A percentile compares a stretch with the other conserved stretches of the same genome.
These are phyloP conservation scores for Salix purpurea DNA, from an alignment of 345 rosid genomes.

Conservation along the genomic window DNA sequence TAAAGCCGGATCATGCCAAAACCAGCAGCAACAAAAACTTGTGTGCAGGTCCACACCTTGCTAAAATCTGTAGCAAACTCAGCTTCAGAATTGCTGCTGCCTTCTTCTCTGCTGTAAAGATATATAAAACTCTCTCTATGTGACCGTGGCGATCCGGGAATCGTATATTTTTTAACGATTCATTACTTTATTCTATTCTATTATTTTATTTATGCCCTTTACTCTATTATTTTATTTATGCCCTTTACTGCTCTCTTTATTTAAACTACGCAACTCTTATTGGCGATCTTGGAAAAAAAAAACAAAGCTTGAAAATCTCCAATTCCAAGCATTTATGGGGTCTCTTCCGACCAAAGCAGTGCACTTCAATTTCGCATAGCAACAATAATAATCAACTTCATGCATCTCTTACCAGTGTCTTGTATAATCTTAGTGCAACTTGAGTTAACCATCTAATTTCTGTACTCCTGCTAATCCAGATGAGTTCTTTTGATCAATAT, in stretches of 20 bases:
- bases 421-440: no score
- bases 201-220: neutral
- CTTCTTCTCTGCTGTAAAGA: slow-evolving; percentile 9
- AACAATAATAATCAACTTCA: no score
- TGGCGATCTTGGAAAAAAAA: no score
- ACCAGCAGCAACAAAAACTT: slow-evolving; percentile 61
- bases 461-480: no score
- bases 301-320: neutral
- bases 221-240: neutral
- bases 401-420: no score
- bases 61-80: slow-evolving; percentile 49
- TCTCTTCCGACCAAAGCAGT: no score
- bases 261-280: neutral
- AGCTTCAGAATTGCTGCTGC: slow-evolving; percentile 16
- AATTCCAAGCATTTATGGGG: neutral
- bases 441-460: no score
- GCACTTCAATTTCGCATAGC: no score
- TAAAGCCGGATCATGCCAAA: slow-evolving; percentile 75
- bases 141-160: slow-evolving; percentile 7
- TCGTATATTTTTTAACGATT: slow-evolving; percentile 3
- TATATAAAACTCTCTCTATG: slow-evolving; percentile 5
- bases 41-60: slow-evolving; percentile 55
- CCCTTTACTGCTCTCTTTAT: neutral
- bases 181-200: neutral
- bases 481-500: no score